Evolutionary conservation across 495 filamentous ascomycete species (phyloP).

Genomic region (Tuber borchii): DNA sequence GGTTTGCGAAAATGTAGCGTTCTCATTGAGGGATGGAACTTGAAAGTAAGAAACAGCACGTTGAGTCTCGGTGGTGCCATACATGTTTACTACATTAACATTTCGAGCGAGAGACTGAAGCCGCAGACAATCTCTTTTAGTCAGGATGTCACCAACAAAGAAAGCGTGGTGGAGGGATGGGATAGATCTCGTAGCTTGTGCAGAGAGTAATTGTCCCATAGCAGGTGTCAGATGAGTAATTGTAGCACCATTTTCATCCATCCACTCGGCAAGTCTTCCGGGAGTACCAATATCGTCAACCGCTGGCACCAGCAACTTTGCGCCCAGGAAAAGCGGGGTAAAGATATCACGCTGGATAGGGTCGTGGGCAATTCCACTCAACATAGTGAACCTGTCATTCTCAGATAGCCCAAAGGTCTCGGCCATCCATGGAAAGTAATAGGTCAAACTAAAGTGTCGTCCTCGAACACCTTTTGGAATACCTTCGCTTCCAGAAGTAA

Average conservation of each 20-base stretch:
- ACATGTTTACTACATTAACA: constrained; percentile 79
- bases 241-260: constrained; percentile 68
- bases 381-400: constrained; percentile 75
- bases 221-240: constrained; percentile 91
- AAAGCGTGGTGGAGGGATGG: constrained; percentile 72
- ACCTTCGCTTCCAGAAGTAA: constrained; percentile 83
- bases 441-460: constrained; percentile 77
- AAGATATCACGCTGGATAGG: constrained; percentile 92
- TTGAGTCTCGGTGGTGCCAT: constrained; percentile 86
- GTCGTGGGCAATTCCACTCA: constrained; percentile 81
- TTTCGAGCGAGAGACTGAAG: constrained; percentile 74
- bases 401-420: constrained; percentile 67
- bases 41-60: constrained; percentile 82
- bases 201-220: constrained; percentile 92
- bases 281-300: constrained; percentile 75
- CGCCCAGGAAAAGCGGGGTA: constrained; percentile 83
- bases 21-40: constrained; percentile 61
- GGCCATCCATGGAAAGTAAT: constrained; percentile 92
- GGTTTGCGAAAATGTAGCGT: constrained; percentile 62
- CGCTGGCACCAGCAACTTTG: constrained; percentile 71
- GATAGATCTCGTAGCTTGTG: constrained; percentile 71
- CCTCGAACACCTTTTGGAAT: constrained; percentile 81
- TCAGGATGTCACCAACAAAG: constrained; percentile 90
- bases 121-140: constrained; percentile 74
- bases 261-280: constrained; percentile 86